These are phyloP conservation scores for Caulochytrium protostelioides DNA, from an alignment of 371 early-diverging fungal species.

Conservation along the genomic window DNA sequence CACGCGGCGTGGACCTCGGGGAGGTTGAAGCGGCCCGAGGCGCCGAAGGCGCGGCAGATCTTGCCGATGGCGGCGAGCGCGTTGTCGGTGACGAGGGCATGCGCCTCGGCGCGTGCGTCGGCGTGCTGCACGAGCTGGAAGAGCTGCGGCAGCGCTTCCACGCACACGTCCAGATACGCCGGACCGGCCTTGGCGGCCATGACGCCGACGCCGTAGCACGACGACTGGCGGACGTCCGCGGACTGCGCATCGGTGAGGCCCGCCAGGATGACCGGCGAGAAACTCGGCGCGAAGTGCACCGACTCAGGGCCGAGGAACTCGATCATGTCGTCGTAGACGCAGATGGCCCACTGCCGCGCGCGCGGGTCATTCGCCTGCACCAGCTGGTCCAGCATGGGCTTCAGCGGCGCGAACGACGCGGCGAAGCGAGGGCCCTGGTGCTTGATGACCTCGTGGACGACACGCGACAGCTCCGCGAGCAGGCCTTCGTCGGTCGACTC, in stretches of 20 bases:
- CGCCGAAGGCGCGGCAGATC: constrained; percentile 21
- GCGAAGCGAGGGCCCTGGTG: constrained; percentile 45
- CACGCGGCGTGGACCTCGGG: constrained; percentile 46
- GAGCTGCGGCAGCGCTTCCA: constrained; percentile 10
- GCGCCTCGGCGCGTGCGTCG: constrained; percentile 43
- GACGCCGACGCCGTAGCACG: constrained; percentile 76
- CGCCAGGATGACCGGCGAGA: constrained; percentile 40
- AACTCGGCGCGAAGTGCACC: constrained; percentile 42
- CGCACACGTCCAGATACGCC: constrained; percentile 42
- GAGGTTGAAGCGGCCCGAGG: constrained; percentile 18
- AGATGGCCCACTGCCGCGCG: constrained; percentile 71
- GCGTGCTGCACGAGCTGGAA: constrained; percentile 40
- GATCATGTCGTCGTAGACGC: constrained; percentile 70
- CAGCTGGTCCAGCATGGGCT: constrained; percentile 32
- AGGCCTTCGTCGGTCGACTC: constrained; percentile 53
- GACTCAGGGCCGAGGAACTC: constrained; percentile 68
- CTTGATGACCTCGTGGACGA: constrained; percentile 50
- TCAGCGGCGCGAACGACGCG: constrained; percentile 50
- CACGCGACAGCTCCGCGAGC: constrained; percentile 29
- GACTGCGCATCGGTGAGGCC: constrained; percentile 35
- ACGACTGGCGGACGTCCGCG: constrained; percentile 65
- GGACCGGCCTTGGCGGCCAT: constrained; percentile 64
- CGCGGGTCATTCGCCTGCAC: constrained; percentile 36
- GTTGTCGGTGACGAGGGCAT: constrained; percentile 69
- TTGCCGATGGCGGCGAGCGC: constrained; percentile 71